Conservation (phyloP, 1,284 basidiomycete genomes). For the Puccinia novopanici region DNA sequence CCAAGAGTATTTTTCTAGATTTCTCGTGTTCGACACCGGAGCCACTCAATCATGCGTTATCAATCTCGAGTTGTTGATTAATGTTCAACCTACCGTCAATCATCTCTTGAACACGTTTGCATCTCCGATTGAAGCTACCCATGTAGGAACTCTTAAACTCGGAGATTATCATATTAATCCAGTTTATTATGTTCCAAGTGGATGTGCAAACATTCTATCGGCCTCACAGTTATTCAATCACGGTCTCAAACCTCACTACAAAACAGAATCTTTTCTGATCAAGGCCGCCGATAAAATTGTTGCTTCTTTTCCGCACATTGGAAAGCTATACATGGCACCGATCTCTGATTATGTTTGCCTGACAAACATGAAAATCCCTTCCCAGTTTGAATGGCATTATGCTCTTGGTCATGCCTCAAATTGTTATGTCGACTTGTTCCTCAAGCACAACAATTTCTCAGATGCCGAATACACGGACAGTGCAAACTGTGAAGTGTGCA, state of each 20-base stretch:
- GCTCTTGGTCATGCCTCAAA: slow-evolving; percentile 15
- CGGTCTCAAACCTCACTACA: not conserved
- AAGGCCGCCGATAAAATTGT: not conserved
- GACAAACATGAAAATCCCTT: not conserved
- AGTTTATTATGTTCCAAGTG: slow-evolving; percentile 12
- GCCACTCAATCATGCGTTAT: slow-evolving; percentile 5
- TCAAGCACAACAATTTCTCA: not conserved
- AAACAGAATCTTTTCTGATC: not conserved
- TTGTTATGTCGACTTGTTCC: not conserved
- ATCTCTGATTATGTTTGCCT: not conserved
- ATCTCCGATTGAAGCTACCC: not conserved
- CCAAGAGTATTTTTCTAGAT: not conserved
- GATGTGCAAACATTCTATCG: slow-evolving; percentile 1
- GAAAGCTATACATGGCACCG: not conserved
- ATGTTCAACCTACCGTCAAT: not conserved
- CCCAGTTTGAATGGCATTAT: not conserved
- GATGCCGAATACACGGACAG: not conserved
- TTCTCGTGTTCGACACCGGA: not conserved
- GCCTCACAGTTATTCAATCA: slow-evolving; percentile 11
- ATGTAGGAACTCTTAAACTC: slow-evolving; percentile 8
- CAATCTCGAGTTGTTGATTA: not conserved
- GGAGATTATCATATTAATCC: not conserved
- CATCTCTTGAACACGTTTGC: not conserved
- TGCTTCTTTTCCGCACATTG: not conserved
- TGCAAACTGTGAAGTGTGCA: not conserved